Percentiles rank a stretch among this genome's conserved stretches.
Conservation (phyloP, 148 eudicot species). For the Rhododendron ferrugineum region DNA sequence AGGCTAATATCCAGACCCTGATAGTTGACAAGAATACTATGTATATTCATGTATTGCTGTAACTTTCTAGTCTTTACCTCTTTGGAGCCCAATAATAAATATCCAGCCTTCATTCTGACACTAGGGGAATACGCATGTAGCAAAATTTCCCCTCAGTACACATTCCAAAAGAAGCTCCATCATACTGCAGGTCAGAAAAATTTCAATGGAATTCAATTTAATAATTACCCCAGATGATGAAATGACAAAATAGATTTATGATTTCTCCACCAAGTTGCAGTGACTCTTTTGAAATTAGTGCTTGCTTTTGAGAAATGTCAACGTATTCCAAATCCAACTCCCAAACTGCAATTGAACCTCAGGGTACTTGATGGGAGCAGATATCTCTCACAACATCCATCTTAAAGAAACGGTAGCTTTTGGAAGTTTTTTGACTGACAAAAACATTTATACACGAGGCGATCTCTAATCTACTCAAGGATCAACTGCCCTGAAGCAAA, state of each 20-base stretch:
- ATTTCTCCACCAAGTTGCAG: not conserved
- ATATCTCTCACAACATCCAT: not conserved
- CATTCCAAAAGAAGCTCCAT: constrained; percentile 1
- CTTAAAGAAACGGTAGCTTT: not conserved
- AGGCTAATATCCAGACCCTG: not conserved
- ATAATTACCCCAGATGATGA: not conserved
- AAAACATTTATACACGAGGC: not conserved
- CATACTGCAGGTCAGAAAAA: not conserved
- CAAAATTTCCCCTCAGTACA: not conserved
- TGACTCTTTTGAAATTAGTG: not conserved
- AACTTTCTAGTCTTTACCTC: not conserved
- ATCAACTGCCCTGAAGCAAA: too few relatives aligned
- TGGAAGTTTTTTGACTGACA: not conserved
- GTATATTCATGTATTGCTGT: not conserved
- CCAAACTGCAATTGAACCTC: not conserved
- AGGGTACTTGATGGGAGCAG: not conserved
- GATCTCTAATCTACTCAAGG: too few relatives aligned
- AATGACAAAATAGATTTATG: not conserved
- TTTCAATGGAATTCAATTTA: not conserved
- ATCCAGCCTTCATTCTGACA: not conserved
- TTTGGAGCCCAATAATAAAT: not conserved
- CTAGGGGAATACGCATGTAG: not conserved
- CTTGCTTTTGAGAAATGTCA: not conserved
- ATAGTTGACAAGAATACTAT: not conserved
- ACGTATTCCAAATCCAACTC: not conserved